phyloP scores from a whole-genome alignment of 306 rosid genomes.

The Hippophae gyantsensis region DNA sequence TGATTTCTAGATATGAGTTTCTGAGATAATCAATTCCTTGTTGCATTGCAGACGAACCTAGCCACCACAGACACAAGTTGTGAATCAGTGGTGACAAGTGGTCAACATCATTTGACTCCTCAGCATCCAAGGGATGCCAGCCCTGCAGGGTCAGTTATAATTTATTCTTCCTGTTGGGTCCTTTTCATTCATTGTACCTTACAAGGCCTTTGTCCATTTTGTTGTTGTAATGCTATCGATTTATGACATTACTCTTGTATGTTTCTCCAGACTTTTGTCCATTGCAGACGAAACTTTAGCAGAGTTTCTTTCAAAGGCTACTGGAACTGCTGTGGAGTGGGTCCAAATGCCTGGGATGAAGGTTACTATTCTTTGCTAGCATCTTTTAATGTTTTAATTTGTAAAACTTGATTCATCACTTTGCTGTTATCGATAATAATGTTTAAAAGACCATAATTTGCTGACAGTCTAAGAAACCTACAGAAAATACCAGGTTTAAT shows the following conservation, averaged over 20 bases:
- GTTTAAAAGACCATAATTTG: slow-evolving; percentile 16
- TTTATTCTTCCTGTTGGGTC: slow-evolving; percentile 10
- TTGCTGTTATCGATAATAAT: slow-evolving; percentile 14
- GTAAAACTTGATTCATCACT: slow-evolving; percentile 6
- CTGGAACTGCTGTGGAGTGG: slow-evolving; percentile 99
- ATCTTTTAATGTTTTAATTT: slow-evolving; percentile 2
- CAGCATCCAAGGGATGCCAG: slow-evolving; percentile 99
- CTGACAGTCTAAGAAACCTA: slow-evolving; percentile 34
- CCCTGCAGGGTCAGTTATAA: slow-evolving; percentile 89
- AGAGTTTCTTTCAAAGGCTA: slow-evolving; percentile 99
- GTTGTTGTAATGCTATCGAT: slow-evolving; percentile 13
- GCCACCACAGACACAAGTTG: slow-evolving; percentile 94
- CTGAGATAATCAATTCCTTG: no score
- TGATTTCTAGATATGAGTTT: no score
- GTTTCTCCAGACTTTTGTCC: slow-evolving; percentile 78
- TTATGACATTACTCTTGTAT: slow-evolving; percentile 19
- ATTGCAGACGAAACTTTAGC: slow-evolving; percentile 99
- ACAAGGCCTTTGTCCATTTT: neutral
- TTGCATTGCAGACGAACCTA: slow-evolving; percentile 43
- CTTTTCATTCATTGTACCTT: slow-evolving; percentile 5
- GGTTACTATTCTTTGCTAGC: slow-evolving; percentile 32
- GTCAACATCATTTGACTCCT: slow-evolving; percentile 85
- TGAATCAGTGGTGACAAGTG: slow-evolving; percentile 90
- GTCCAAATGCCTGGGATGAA: slow-evolving; percentile 99
- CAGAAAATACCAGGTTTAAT: neutral